Evolutionary conservation across 805 yeast genomes (phyloP).

Genomic region (Candida saitoana): DNA sequence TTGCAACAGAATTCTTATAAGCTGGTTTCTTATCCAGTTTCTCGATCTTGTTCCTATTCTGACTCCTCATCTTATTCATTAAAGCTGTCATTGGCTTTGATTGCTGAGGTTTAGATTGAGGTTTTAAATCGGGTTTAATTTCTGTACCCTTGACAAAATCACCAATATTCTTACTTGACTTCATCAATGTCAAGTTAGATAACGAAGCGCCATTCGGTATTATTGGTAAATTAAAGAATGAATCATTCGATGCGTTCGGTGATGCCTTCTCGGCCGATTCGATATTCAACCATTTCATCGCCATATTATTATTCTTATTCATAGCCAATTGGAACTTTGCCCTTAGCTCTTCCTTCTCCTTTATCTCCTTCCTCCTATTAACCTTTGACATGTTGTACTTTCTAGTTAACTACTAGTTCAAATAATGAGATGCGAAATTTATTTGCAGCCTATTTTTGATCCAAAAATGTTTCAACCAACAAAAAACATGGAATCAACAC

Average conservation of each 20-base stretch:
- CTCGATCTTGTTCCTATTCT: constrained; percentile 16
- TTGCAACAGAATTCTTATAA: not conserved
- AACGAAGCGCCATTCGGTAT: constrained; percentile 31
- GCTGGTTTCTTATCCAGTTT: not conserved
- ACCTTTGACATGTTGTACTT: constrained; percentile 8
- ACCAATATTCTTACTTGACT: constrained; percentile 18
- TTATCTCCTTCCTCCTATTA: constrained; percentile 39
- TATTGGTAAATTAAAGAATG: constrained; percentile 33
- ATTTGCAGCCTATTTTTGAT: not conserved
- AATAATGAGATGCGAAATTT: not conserved
- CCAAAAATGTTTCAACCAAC: too few relatives aligned
- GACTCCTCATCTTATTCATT: constrained; percentile 32
- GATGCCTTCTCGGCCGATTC: not conserved
- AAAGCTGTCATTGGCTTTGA: constrained; percentile 37
- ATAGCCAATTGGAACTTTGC: constrained; percentile 44
- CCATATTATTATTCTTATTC: constrained; percentile 29
- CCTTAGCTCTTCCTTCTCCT: constrained; percentile 44
- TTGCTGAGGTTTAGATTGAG: constrained; percentile 7
- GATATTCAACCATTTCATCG: constrained; percentile 37
- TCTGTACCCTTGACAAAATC: constrained; percentile 20
- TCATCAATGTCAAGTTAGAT: constrained; percentile 11
- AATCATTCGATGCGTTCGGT: constrained; percentile 7
- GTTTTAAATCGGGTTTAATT: constrained; percentile 6
- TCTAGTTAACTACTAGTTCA: not conserved
- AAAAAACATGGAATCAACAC: too few relatives aligned